phyloP scores from a whole-genome alignment of 2,329 filamentous ascomycete species.

The Verticillium klebahnii region DNA sequence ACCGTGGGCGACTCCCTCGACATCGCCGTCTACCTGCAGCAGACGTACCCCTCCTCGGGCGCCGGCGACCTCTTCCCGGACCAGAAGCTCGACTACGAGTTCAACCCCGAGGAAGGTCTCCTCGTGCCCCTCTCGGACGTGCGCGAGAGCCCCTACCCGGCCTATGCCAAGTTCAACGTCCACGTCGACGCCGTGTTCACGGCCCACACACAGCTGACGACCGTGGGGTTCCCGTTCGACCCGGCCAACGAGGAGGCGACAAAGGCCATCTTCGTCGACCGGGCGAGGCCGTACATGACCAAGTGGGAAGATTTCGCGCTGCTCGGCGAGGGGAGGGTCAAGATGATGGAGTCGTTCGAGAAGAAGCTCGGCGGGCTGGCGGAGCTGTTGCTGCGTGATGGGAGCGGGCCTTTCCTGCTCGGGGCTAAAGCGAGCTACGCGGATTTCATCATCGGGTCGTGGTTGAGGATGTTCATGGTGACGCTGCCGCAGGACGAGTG shows the following conservation, averaged over 20 bases:
- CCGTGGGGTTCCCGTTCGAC: constrained; percentile 43
- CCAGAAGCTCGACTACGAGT: constrained; percentile 35
- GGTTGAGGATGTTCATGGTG: constrained; percentile 42
- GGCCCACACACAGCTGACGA: constrained; percentile 34
- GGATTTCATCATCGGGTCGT: constrained; percentile 53
- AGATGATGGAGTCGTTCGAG: constrained; percentile 33
- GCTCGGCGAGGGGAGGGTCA: constrained; percentile 31
- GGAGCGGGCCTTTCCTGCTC: constrained; percentile 42
- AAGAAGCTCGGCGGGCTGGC: constrained; percentile 35
- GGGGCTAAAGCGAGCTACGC: constrained; percentile 43
- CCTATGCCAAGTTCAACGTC: constrained; percentile 46
- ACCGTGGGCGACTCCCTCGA: constrained; percentile 60
- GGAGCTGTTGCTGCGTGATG: constrained; percentile 30
- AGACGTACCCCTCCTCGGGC: constrained; percentile 40
- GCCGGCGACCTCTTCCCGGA: constrained; percentile 43
- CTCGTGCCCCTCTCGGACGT: constrained; percentile 31
- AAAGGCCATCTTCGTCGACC: constrained; percentile 42
- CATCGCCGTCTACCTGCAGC: constrained; percentile 57
- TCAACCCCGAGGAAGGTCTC: constrained; percentile 15
- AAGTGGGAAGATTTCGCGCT: constrained; percentile 40
- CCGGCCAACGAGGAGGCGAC: constrained; percentile 36
- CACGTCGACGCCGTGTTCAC: constrained; percentile 51
- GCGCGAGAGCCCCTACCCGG: constrained; percentile 19
- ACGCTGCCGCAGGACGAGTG: constrained; percentile 41
- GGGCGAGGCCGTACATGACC: constrained; percentile 30